Base-by-base conservation (phyloP, 2,329 filamentous ascomycete species). In the Trichoderma sp. region DNA sequence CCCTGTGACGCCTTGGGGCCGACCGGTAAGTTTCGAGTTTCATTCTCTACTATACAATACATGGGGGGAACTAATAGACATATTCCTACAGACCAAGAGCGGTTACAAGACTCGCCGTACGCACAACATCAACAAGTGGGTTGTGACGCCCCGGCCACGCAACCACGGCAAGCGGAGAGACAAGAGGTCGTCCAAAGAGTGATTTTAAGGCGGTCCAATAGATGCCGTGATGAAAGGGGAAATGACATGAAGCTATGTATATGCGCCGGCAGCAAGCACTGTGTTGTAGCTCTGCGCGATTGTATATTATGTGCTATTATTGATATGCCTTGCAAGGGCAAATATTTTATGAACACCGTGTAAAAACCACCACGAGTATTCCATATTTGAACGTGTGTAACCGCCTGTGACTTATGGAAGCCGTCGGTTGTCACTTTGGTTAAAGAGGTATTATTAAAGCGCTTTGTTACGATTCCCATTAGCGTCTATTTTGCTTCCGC, bases 1-100 rank as follows among this genome's bases (percentile, higher is more conserved):
- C 83, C 97, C 97, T 41, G 95, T 97, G 80, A 98, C 95, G 86
- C 97, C 97, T 76, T 99, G 97, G 97, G 97, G 97, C 83, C 93
- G 92, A 83, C 96, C 95, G 82, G 95, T 97, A 93, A 87, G 94
- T 91, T 79, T 14, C 16, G 4, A 53, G 4, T 16, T 14, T 31
- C 29, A 65, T 11, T 50, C 64, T 16, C 67, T 14, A 27, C 56
- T 67, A 62, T n/a, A 64, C 50, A 62, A 64, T 53, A 4, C 14
- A 59, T 4, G 3, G 31, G 2, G 11, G 18, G 6, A 18, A 9
- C 71, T 74, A 74, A 67, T 67, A 7, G 3, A 6, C 5, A 62
- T 27, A 21, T 33, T 29, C 29, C 41, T 75, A 71, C 77, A 91
- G 89, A 90, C 94, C 85, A 96, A 96, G 89, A 91, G 92, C 84